Base-by-base conservation (phyloP, 2,329 filamentous ascomycete genomes). In the Calonectria multiphialidica region DNA sequence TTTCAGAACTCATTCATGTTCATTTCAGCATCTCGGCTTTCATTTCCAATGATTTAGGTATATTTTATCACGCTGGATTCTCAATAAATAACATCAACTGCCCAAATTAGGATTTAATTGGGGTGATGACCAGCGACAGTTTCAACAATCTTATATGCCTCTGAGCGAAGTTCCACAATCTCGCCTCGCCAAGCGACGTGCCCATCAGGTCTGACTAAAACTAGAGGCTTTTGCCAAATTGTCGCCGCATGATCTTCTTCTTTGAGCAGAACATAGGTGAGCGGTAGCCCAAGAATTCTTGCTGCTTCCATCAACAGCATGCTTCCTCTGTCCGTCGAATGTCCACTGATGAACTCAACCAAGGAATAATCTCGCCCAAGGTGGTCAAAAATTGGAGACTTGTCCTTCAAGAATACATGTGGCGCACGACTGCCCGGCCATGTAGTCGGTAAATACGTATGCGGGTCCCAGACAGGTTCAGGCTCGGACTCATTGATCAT, bases 371-470 rank as follows among this genome's bases (percentile, higher is more conserved):
- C 45, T 23, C 3, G 30, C 0, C 63, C 63, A 23, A 66, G 45
- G 16, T 33, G 63, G 35, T 66, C 63, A 37, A 53, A 66, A 3
- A 66, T 21, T 3, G 63, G 45, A 6, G 63, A 55, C 1, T 53
- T 45, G 37, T 72, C 66, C 3, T 44, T 65, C 4, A 72, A 55
- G 21, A 62, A 72, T 5, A 72, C 66, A 47, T 72, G 70, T 0
- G 70, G 70, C 6, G 70, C 66, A 10, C 70, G 66, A 10, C 57
- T n/a, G 3, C 70, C 70, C 10, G 70, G 70, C 66, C 66, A 72
- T 7, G 70, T 72, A 13, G 66, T 69, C 3, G 70, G 70, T 6
- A 69, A 40, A 35, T 72, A 72, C 4, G 18, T 50, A 28, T 55
- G 61, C 3, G 49, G 49, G 16, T 66, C 45, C 70, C 70, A 72